These are phyloP conservation scores for Phytopythium vexans DNA, from an alignment of 352 stramenopile genomes.

Conservation along the genomic window DNA sequence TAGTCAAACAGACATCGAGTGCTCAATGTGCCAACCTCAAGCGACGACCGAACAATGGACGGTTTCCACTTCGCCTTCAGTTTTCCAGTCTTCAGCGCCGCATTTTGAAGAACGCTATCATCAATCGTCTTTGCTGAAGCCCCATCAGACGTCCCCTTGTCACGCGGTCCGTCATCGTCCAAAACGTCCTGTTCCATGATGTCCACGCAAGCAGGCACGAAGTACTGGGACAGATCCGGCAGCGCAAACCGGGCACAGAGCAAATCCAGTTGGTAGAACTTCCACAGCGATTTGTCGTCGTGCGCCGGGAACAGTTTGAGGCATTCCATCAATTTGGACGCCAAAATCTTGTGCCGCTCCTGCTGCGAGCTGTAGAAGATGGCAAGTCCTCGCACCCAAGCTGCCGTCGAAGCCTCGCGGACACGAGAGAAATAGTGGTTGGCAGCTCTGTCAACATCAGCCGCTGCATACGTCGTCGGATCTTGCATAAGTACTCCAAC, in stretches of 20 bases:
- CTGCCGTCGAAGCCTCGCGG: slow-evolving; percentile 63
- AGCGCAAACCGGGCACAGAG: slow-evolving; percentile 73
- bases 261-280: slow-evolving; percentile 75
- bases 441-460: slow-evolving; percentile 40
- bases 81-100: slow-evolving; percentile 57
- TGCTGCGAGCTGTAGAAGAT: slow-evolving; percentile 76
- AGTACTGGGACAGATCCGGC: slow-evolving; percentile 71
- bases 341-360: slow-evolving; percentile 53
- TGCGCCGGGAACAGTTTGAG: slow-evolving; percentile 24
- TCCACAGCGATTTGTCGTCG: slow-evolving; percentile 40
- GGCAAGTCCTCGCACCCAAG: slow-evolving; percentile 65
- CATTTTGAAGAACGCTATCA: slow-evolving; percentile 61
- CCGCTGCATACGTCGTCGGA: slow-evolving; percentile 18
- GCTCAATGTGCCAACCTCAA: slow-evolving; percentile 60
- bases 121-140: slow-evolving; percentile 45
- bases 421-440: slow-evolving; percentile 50
- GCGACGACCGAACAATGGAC: slow-evolving; percentile 43
- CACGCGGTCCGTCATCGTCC: slow-evolving; percentile 10
- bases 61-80: slow-evolving; percentile 63
- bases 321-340: slow-evolving; percentile 53
- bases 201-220: slow-evolving; percentile 68
- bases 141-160: not conserved
- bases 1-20: slow-evolving; percentile 70
- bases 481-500: slow-evolving; percentile 35
- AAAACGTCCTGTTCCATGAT: slow-evolving; percentile 45